phyloP scores from a whole-genome alignment of 176 grass and related monocot species.

The Puya raimondii region DNA sequence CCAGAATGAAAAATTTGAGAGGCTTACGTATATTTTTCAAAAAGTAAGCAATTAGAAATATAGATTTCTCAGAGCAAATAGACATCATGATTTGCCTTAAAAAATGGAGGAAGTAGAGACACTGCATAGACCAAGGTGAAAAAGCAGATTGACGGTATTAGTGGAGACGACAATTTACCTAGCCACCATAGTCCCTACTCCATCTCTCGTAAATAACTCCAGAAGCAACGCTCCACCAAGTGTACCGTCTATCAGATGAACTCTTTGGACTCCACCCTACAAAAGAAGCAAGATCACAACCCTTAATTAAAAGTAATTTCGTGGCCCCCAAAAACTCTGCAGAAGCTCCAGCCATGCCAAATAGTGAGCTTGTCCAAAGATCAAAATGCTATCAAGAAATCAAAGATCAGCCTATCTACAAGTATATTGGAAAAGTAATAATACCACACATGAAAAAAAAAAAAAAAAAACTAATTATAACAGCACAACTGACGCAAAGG shows the following conservation, averaged over 20 bases:
- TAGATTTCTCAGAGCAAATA: not conserved
- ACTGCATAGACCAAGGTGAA: too few relatives aligned
- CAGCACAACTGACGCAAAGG: not conserved
- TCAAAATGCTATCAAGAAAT: not conserved
- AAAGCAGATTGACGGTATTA: not conserved
- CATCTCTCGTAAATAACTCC: conserved; percentile 92
- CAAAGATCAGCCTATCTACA: not conserved
- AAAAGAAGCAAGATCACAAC: not conserved
- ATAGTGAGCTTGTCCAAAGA: not conserved
- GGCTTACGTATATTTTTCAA: too few relatives aligned
- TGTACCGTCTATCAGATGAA: conserved; percentile 92
- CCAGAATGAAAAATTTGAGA: too few relatives aligned
- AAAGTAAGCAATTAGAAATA: too few relatives aligned
- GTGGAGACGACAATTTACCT: conserved; percentile 35
- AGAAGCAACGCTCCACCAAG: conserved; percentile 75
- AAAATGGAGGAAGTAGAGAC: too few relatives aligned
- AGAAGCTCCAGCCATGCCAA: not conserved
- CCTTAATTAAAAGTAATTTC: not conserved
- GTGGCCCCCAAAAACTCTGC: not conserved
- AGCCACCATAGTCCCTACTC: conserved; percentile 83
- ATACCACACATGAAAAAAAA: not conserved
- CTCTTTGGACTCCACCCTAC: conserved; percentile 91
- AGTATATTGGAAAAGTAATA: not conserved
- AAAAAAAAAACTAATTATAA: not conserved
- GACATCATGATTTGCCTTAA: not conserved